Conservation (phyloP, 2,329 filamentous ascomycete genomes). For the Xylariaceae sp. region DNA sequence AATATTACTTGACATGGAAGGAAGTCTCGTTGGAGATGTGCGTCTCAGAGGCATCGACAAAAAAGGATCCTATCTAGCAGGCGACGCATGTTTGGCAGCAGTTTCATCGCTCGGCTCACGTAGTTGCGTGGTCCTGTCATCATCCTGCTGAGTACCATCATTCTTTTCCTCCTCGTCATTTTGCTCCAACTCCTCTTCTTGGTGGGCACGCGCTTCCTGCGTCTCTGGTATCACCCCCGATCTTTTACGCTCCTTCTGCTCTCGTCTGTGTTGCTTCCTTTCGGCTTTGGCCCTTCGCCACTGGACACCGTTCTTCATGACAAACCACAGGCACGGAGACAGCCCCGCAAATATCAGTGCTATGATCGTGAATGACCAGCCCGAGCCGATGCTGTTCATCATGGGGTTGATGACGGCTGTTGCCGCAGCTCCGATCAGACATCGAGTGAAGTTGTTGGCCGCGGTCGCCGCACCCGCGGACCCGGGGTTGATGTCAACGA, state of each 20-base stretch:
- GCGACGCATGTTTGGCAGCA: too few species aligned
- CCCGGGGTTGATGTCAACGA: slow-evolving; percentile 41
- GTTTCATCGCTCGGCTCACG: too few species aligned
- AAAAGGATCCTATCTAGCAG: too few species aligned
- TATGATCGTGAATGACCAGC: slow-evolving; percentile 38
- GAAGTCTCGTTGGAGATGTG: too few species aligned
- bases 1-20: too few species aligned
- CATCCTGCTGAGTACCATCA: too few species aligned
- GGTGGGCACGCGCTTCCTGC: too few species aligned
- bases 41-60: too few species aligned
- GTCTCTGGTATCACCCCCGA: too few species aligned
- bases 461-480: slow-evolving; percentile 39
- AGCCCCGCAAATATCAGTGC: slow-evolving; percentile 25
- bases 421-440: slow-evolving; percentile 38
- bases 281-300: slow-evolving; percentile 22
- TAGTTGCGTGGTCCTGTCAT: too few species aligned
- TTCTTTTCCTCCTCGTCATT: too few species aligned
- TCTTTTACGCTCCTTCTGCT: not conserved
- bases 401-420: slow-evolving; percentile 39
- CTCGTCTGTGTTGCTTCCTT: slow-evolving; percentile 4
- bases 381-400: slow-evolving; percentile 36
- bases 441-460: slow-evolving; percentile 40
- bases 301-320: slow-evolving; percentile 25
- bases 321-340: slow-evolving; percentile 27
- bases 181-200: too few species aligned